Evolutionary conservation across 2,329 filamentous ascomycete genomes (phyloP).

Genomic region (Penicillium psychrosexuale): DNA sequence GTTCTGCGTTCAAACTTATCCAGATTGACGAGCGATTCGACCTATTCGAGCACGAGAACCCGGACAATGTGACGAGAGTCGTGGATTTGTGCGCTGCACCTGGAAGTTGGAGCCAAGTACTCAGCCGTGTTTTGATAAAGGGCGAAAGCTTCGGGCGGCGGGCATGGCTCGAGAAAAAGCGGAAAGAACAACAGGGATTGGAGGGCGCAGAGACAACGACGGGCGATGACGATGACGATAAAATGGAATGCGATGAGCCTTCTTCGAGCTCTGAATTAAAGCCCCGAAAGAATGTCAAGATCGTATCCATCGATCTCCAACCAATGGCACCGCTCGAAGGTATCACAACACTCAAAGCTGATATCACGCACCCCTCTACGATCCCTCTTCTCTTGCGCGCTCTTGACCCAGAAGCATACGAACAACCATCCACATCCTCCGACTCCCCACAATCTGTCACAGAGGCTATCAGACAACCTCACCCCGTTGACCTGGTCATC

Average conservation of each 20-base stretch:
- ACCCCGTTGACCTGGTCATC: slow-evolving; percentile 87
- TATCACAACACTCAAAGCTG: slow-evolving; percentile 86
- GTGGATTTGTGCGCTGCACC: slow-evolving; percentile 95
- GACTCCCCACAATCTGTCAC: slow-evolving; percentile 15
- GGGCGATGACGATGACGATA: slow-evolving; percentile 22
- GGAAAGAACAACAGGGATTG: slow-evolving; percentile 48
- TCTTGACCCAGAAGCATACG: slow-evolving; percentile 68
- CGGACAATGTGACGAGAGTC: slow-evolving; percentile 76
- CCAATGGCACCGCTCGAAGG: slow-evolving; percentile 92
- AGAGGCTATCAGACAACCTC: slow-evolving; percentile 55
- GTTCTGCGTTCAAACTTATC: slow-evolving; percentile 94
- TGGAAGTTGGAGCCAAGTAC: slow-evolving; percentile 94
- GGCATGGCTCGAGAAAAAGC: slow-evolving; percentile 83
- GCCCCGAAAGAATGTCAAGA: slow-evolving; percentile 73
- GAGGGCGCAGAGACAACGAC: slow-evolving; percentile 18
- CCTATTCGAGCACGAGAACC: slow-evolving; percentile 64
- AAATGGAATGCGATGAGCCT: slow-evolving; percentile 27
- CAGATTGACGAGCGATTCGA: slow-evolving; percentile 97
- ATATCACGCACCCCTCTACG: slow-evolving; percentile 96
- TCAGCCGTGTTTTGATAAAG: slow-evolving; percentile 89
- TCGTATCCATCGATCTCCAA: slow-evolving; percentile 92
- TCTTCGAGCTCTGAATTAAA: slow-evolving; percentile 34
- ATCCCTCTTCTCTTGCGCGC: slow-evolving; percentile 84
- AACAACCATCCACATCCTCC: slow-evolving; percentile 34
- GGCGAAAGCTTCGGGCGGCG: slow-evolving; percentile 83